These are phyloP conservation scores for Colletotrichum tropicicola DNA, from an alignment of 2,329 filamentous ascomycete species.

Conservation along the genomic window DNA sequence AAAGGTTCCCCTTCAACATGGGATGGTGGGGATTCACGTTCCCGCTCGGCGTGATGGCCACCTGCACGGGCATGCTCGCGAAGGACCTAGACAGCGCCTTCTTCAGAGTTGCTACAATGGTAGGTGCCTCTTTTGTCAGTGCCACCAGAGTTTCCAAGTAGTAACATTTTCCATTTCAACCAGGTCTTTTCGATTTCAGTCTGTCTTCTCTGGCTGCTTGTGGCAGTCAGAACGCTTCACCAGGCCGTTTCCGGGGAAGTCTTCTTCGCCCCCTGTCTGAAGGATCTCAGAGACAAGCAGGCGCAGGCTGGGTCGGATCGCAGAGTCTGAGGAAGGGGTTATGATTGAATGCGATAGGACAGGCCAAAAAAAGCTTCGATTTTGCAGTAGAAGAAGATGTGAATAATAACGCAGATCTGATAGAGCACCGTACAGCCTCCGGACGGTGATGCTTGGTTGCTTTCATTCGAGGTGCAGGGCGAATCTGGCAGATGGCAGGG, in stretches of 20 bases:
- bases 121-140: constrained; percentile 31
- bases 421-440: too few species aligned
- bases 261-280: constrained; percentile 54
- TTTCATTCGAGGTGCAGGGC: too few species aligned
- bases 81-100: constrained; percentile 51
- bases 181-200: constrained; percentile 52
- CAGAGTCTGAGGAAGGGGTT: constrained; percentile 34
- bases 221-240: constrained; percentile 48
- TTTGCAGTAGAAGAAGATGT: too few species aligned
- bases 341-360: too few species aligned
- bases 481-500: not conserved
- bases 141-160: not conserved
- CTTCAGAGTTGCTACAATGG: constrained; percentile 50
- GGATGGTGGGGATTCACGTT: constrained; percentile 60
- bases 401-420: too few species aligned
- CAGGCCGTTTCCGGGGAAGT: constrained; percentile 50
- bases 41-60: constrained; percentile 54
- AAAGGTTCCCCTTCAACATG: constrained; percentile 54
- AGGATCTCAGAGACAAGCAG: constrained; percentile 45
- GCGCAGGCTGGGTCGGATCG: constrained; percentile 36
- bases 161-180: not conserved
- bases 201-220: constrained; percentile 51
- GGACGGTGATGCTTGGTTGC: too few species aligned
- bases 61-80: constrained; percentile 49
- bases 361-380: too few species aligned